Percentiles rank a stretch among this genome's conserved stretches.
These are phyloP conservation scores for Stygiomarasmius scandens DNA, from an alignment of 1,284 basidiomycete genomes.

Conservation along the genomic window DNA sequence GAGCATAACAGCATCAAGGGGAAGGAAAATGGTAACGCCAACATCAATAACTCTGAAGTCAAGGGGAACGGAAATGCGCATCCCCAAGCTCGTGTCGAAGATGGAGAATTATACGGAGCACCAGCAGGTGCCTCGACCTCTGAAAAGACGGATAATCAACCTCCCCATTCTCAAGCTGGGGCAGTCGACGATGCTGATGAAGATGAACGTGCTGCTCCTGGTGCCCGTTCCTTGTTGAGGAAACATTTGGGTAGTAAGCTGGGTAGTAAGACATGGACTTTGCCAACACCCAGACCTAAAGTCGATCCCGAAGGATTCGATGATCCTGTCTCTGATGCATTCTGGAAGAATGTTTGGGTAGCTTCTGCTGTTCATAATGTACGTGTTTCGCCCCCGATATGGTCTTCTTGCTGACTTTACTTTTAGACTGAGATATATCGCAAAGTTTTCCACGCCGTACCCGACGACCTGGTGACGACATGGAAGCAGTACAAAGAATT, in stretches of 20 bases:
- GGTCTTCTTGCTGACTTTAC: conserved; percentile 16
- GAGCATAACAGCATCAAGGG: conserved; percentile 38
- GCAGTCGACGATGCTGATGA: conserved; percentile 47
- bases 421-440: conserved; percentile 88
- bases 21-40: conserved; percentile 12
- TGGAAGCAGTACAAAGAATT: conserved; percentile 97
- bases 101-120: conserved; percentile 50
- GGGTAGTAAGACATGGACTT: conserved; percentile 57
- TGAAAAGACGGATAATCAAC: conserved; percentile 46
- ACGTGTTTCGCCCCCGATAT: conserved; percentile 32
- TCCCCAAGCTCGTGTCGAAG: conserved; percentile 39
- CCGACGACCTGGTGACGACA: conserved; percentile 88
- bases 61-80: conserved; percentile 21
- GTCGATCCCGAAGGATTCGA: conserved; percentile 82
- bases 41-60: not conserved
- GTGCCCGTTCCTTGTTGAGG: conserved; percentile 52
- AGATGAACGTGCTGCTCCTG: conserved; percentile 53
- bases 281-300: conserved; percentile 68
- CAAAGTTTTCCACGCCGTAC: conserved; percentile 90
- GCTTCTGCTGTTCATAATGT: conserved; percentile 85
- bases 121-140: conserved; percentile 56
- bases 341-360: conserved; percentile 91
- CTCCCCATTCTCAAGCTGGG: conserved; percentile 44
- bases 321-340: conserved; percentile 83
- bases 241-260: conserved; percentile 60